Evolutionary conservation across 345 rosid species (phyloP), one percentile per base, ranked within the genome.

Genomic region (Hibiscus tridactylites): DNA sequence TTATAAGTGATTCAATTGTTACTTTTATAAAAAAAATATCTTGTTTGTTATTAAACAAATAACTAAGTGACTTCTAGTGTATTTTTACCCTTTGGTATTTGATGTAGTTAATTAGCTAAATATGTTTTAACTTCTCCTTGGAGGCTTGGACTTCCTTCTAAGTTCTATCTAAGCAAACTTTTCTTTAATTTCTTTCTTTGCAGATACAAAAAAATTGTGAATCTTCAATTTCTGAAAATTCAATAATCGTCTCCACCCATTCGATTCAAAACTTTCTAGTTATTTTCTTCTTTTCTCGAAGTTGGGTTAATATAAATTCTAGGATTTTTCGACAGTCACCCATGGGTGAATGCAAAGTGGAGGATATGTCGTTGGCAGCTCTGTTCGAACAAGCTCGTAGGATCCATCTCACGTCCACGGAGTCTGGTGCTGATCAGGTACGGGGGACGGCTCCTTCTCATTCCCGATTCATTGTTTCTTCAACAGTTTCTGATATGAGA

Each of bases 321-420:
- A 60, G 80, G 54, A 65, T 37, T 68, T 65, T 61, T 56, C 54
- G 13, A 9, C 9, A 19, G 74, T 79, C 11, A 21, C n/a, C 56
- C 68, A 82, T 79, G 87, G 88, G 82, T 11, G 88, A 83, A 62
- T 8, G 54, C 60, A 77, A 82, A 19, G 85, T 77, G 86, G 92
- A 86, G 76, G 93, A 88, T 31, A 65, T 89, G 85, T 78, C 96
- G 19, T 80, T 94, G 47, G 82, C 97, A 15, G 80, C 85, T 16
- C 82, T 95, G 52, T 90, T 92, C 76, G 94, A 90, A 26, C 86
- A 86, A 82, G 88, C 94, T 53, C 87, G 89, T 62, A 90, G 84
- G 81, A 88, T 92, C 77, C 88, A 95, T 79, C 70, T 66, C 1
- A 72, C 77, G 26, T 88, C 85, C 37, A 71, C 90, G 5, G 92